Percentiles rank a stretch among this genome's conserved stretches.
Conservation (phyloP, 352 stramenopile species). For the Phytopythium delawarense region DNA sequence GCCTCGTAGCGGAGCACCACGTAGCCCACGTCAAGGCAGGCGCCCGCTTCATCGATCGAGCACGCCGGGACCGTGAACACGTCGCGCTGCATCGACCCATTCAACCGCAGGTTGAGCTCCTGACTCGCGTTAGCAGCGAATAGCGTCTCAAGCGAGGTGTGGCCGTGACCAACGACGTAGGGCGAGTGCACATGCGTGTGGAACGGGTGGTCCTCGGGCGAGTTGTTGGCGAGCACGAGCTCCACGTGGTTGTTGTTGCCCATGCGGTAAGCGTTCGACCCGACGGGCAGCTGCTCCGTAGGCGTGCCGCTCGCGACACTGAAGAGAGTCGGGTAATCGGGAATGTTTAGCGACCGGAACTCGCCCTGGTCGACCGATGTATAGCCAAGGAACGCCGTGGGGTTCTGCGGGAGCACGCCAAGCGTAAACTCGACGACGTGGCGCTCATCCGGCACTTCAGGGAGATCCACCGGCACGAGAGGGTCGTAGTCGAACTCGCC, state of each 20-base stretch:
- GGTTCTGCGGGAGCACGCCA: constrained; percentile 14
- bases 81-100: constrained; percentile 27
- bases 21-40: constrained; percentile 14
- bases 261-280: constrained; percentile 21
- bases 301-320: constrained; percentile 21
- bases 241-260: constrained; percentile 31
- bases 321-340: constrained; percentile 25
- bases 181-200: constrained; percentile 37
- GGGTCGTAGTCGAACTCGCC: constrained; percentile 34
- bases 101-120: constrained; percentile 18
- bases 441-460: constrained; percentile 20
- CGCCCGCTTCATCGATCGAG: constrained; percentile 14
- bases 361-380: constrained; percentile 17
- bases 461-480: constrained; percentile 9
- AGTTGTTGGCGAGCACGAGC: constrained; percentile 37
- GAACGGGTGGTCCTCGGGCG: constrained; percentile 38
- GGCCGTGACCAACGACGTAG: constrained; percentile 31
- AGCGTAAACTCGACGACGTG: constrained; percentile 29
- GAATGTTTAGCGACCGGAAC: constrained; percentile 26
- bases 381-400: constrained; percentile 22
- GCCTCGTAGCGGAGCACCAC: constrained; percentile 33
- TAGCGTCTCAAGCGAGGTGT: constrained; percentile 15
- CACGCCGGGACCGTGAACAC: constrained; percentile 36
- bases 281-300: constrained; percentile 27
- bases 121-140: constrained; percentile 14